phyloP scores from a whole-genome alignment of 2,329 filamentous ascomycete species.

The Neofusicoccum umdonicola region DNA sequence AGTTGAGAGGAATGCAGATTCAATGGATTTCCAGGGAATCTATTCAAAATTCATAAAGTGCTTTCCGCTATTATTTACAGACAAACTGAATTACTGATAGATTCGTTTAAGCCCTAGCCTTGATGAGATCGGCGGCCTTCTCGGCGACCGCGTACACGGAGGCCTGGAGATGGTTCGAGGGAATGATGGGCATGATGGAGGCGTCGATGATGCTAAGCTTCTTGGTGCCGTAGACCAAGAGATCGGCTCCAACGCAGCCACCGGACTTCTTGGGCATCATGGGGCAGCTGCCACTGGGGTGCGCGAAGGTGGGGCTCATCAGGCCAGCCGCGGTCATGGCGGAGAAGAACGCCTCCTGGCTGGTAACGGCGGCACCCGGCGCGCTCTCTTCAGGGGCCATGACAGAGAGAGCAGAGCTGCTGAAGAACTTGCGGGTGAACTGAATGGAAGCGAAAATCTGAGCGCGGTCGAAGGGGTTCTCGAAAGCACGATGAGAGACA shows the following conservation, averaged over 20 bases:
- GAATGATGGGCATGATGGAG: conserved; percentile 17
- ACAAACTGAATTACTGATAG: too few relatives aligned
- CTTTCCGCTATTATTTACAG: too few relatives aligned
- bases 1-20: too few relatives aligned
- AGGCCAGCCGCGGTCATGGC: conserved; percentile 20
- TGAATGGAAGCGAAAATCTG: conserved; percentile 34
- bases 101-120: conserved; percentile 16
- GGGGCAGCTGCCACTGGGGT: background rate
- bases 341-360: conserved; percentile 13
- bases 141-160: conserved; percentile 15
- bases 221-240: conserved; percentile 28
- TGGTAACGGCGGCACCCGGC: conserved; percentile 19
- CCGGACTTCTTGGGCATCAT: conserved; percentile 20
- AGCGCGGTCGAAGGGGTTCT: background rate
- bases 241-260: conserved; percentile 29
- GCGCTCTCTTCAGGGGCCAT: conserved; percentile 21
- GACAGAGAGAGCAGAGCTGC: conserved; percentile 26
- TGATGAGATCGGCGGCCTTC: conserved; percentile 32
- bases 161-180: background rate
- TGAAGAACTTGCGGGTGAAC: conserved; percentile 32
- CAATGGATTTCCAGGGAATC: too few relatives aligned
- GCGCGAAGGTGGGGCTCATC: conserved; percentile 27
- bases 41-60: too few relatives aligned
- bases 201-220: conserved; percentile 20
- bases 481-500: background rate